Percentiles rank a stretch among this genome's conserved stretches.
These are phyloP conservation scores for Letharia columbiana DNA, from an alignment of 495 filamentous ascomycete genomes.

Conservation along the genomic window DNA sequence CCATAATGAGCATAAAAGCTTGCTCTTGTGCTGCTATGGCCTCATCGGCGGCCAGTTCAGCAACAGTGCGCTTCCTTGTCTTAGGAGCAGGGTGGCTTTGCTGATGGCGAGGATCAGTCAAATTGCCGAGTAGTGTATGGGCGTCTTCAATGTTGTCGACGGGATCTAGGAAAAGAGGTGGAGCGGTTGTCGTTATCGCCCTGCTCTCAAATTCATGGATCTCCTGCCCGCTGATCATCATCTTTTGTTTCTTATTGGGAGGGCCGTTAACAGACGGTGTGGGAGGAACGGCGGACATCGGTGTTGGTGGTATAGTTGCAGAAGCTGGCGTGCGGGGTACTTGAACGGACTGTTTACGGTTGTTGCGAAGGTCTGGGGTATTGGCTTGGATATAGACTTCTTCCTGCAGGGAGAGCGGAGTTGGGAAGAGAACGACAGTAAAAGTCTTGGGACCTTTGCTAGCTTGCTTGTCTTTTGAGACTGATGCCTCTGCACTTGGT, in stretches of 20 bases:
- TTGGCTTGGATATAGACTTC: slow-evolving; percentile 70
- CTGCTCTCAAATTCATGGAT: slow-evolving; percentile 66
- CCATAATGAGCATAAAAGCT: slow-evolving; percentile 84
- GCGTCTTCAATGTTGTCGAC: slow-evolving; percentile 58
- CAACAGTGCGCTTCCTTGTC: slow-evolving; percentile 83
- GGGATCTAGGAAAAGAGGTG: slow-evolving; percentile 68
- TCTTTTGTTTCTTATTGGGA: slow-evolving; percentile 65
- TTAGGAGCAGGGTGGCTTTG: slow-evolving; percentile 74
- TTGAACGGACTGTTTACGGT: slow-evolving; percentile 36
- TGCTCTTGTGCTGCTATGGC: slow-evolving; percentile 81
- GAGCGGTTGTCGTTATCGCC: slow-evolving; percentile 58
- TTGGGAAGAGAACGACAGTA: slow-evolving; percentile 81
- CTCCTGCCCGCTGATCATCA: slow-evolving; percentile 62
- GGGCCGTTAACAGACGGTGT: slow-evolving; percentile 44
- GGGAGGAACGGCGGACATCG: slow-evolving; percentile 51
- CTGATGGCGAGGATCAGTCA: slow-evolving; percentile 67
- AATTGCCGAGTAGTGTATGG: slow-evolving; percentile 55
- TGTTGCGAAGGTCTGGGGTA: slow-evolving; percentile 52
- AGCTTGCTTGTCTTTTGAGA: slow-evolving; percentile 40
- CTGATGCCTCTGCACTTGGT: slow-evolving; percentile 30
- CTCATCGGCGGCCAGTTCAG: slow-evolving; percentile 89
- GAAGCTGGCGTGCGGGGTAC: slow-evolving; percentile 43
- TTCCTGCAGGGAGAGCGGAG: slow-evolving; percentile 58
- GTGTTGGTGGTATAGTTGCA: slow-evolving; percentile 51
- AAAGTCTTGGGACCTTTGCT: slow-evolving; percentile 53